Evolutionary conservation across 1,139 yeast genomes (phyloP).

Genomic region (Kodamaea sp.): DNA sequence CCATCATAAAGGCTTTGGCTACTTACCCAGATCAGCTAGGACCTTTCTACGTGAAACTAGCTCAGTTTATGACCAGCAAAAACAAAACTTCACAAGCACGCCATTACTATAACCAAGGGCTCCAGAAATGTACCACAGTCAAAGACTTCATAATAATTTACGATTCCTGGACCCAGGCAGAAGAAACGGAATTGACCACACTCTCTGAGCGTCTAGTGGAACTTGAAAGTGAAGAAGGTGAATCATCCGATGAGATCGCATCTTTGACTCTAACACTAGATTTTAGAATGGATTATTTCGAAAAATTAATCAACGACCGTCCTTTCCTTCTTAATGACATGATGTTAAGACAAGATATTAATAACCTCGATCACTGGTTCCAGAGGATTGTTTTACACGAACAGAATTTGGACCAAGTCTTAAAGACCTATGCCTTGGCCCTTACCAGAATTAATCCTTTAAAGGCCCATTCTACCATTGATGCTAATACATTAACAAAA

Average conservation of each 20-base stretch:
- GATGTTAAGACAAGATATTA: conserved; percentile 59
- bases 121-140: conserved; percentile 49
- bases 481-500: conserved; percentile 42
- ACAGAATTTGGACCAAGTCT: conserved; percentile 38
- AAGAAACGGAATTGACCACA: conserved; percentile 49
- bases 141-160: conserved; percentile 66
- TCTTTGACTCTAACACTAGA: conserved; percentile 32
- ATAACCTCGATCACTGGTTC: conserved; percentile 70
- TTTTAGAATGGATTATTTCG: conserved; percentile 52
- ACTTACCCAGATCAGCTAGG: conserved; percentile 66
- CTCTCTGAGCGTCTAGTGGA: conserved; percentile 31
- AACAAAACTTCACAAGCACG: conserved; percentile 45
- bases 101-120: conserved; percentile 50
- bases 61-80: conserved; percentile 42
- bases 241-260: not conserved
- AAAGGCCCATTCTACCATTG: conserved; percentile 37
- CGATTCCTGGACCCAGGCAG: conserved; percentile 64
- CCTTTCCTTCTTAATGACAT: conserved; percentile 65
- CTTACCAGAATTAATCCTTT: conserved; percentile 67
- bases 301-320: conserved; percentile 55
- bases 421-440: conserved; percentile 66
- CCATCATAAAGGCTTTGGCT: conserved; percentile 37
- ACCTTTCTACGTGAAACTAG: conserved; percentile 49
- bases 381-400: conserved; percentile 52
- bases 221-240: conserved; percentile 11